These are phyloP conservation scores for Brettanomyces sp. DNA, from an alignment of 805 yeast species.

Conservation along the genomic window DNA sequence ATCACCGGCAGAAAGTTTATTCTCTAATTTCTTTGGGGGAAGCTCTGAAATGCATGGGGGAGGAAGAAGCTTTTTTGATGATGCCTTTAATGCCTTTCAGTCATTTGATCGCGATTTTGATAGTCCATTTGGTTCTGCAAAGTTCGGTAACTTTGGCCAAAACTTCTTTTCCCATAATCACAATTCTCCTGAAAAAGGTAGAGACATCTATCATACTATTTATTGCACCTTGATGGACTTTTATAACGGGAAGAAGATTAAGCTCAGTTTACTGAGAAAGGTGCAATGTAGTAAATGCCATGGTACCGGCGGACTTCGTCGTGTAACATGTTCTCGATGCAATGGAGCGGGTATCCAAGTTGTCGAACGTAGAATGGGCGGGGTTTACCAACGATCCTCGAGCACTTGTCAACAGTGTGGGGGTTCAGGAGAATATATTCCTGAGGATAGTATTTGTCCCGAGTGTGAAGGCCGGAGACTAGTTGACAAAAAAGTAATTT, in stretches of 20 bases:
- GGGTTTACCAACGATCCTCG: slow-evolving; percentile 32
- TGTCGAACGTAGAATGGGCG: slow-evolving; percentile 35
- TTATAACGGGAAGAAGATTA: slow-evolving; percentile 47
- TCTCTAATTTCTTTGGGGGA: slow-evolving; percentile 22
- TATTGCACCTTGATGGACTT: slow-evolving; percentile 46
- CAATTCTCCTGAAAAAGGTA: slow-evolving; percentile 28
- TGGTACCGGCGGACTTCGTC: slow-evolving; percentile 39
- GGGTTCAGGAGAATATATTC: slow-evolving; percentile 31
- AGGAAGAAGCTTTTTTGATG: not conserved
- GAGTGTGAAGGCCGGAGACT: slow-evolving; percentile 38
- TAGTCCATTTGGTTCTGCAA: not conserved
- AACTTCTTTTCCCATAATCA: not conserved
- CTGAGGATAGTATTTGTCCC: slow-evolving; percentile 27
- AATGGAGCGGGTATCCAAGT: slow-evolving; percentile 32
- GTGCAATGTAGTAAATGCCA: slow-evolving; percentile 40
- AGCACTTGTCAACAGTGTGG: slow-evolving; percentile 36
- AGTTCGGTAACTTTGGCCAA: not conserved
- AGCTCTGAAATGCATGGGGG: not conserved
- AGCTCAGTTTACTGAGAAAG: slow-evolving; percentile 43
- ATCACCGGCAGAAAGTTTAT: slow-evolving; percentile 19
- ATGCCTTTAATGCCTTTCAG: not conserved
- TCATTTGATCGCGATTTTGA: not conserved
- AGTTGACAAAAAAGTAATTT: slow-evolving; percentile 37
- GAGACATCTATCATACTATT: slow-evolving; percentile 48
- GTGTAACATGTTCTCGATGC: slow-evolving; percentile 29